A percentile compares a stretch with the other conserved stretches of the same genome.
These are phyloP conservation scores for Bathelium albidoporum DNA, from an alignment of 495 filamentous ascomycete species.

Conservation along the genomic window DNA sequence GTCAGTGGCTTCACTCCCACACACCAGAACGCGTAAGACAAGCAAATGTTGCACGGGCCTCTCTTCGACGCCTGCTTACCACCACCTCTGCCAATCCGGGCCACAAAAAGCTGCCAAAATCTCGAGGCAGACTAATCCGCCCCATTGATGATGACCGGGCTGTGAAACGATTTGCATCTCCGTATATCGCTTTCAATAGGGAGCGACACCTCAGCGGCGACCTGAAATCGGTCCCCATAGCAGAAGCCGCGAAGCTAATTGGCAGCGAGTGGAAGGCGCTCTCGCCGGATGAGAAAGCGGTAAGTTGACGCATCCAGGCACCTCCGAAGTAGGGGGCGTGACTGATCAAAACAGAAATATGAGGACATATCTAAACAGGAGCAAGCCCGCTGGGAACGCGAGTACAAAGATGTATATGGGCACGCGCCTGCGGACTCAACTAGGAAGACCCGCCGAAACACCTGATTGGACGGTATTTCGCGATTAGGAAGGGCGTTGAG, in stretches of 20 bases:
- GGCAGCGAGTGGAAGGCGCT: conserved; percentile 47
- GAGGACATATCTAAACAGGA: conserved; percentile 7
- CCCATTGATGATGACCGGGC: conserved; percentile 44
- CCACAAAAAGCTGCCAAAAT: not conserved
- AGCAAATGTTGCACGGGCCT: conserved; percentile 54
- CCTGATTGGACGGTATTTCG: not conserved
- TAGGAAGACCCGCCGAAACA: not conserved
- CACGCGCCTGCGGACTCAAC: not conserved
- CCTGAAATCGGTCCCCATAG: conserved; percentile 26
- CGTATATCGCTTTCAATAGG: conserved; percentile 38
- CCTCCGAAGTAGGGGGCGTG: not conserved
- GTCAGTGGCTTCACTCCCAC: conserved; percentile 50
- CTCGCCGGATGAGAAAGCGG: conserved; percentile 45
- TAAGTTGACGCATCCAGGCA: conserved; percentile 24
- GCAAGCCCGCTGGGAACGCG: conserved; percentile 7
- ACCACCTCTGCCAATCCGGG: not conserved
- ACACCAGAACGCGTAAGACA: conserved; percentile 45
- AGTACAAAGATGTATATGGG: conserved; percentile 16
- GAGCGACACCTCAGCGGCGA: conserved; percentile 42
- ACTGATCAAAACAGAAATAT: conserved; percentile 15
- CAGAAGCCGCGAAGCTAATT: conserved; percentile 28
- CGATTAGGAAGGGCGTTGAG: not conserved
- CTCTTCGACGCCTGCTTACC: conserved; percentile 27
- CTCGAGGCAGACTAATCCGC: not conserved
- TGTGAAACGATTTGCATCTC: conserved; percentile 36